A percentile compares a stretch with the other conserved stretches of the same genome.
phyloP scores from a whole-genome alignment of 1,139 yeast species.

The Saccharomyces hybrid region DNA sequence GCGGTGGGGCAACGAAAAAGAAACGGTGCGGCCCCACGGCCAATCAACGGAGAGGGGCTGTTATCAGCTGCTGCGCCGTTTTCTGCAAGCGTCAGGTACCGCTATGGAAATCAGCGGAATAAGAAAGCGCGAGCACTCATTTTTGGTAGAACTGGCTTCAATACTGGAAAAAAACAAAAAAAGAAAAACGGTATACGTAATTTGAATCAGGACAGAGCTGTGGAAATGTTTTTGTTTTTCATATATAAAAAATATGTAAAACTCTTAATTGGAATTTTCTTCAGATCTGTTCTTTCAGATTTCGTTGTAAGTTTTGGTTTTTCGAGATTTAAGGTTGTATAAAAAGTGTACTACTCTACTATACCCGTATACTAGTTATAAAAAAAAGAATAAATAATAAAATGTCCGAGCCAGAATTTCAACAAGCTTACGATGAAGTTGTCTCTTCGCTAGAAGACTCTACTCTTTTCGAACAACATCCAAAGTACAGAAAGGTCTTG shows the following conservation, averaged over 20 bases:
- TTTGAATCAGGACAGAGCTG: not conserved
- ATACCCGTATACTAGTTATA: not conserved
- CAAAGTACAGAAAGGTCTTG: slow-evolving; percentile 81
- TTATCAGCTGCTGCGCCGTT: slow-evolving; percentile 1
- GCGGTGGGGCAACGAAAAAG: slow-evolving; percentile 1
- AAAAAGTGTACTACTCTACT: not conserved
- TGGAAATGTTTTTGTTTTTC: no score
- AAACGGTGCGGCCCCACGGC: not conserved
- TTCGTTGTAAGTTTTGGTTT: not conserved
- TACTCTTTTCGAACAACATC: slow-evolving; percentile 78
- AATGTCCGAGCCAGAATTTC: slow-evolving; percentile 82
- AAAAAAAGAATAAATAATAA: slow-evolving; percentile 19
- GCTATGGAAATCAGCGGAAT: not conserved
- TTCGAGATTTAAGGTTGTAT: not conserved
- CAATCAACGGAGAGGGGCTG: not conserved
- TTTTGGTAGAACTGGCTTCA: not conserved
- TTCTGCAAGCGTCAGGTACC: not conserved
- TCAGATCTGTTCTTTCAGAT: no score
- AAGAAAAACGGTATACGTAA: not conserved
- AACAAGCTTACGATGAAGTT: slow-evolving; percentile 95
- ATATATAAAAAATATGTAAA: no score
- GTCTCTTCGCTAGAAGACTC: slow-evolving; percentile 84
- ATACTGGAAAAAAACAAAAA: not conserved
- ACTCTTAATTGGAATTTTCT: no score
- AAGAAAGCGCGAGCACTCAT: not conserved